Percentiles rank a stretch among this genome's conserved stretches.
Evolutionary conservation across 306 rosid genomes (phyloP).

Genomic region (Cicer arietinum): DNA sequence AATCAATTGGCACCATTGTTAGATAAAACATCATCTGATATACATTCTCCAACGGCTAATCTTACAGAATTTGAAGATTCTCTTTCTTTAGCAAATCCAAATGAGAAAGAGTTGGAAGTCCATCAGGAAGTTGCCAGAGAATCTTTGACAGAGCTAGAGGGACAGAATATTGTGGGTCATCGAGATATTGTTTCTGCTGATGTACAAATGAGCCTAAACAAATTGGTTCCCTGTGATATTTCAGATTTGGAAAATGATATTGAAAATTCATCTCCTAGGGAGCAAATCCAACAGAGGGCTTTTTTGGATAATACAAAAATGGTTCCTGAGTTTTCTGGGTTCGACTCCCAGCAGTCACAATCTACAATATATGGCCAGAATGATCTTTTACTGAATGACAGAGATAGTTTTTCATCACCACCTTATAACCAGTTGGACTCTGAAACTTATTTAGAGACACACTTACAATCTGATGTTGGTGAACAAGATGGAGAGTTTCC

Average conservation of each 20-base stretch:
- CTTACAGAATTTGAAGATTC: conserved; percentile 45
- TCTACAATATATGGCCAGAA: conserved; percentile 44
- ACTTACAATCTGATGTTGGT: conserved; percentile 50
- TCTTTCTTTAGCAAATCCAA: conserved; percentile 47
- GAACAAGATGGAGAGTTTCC: conserved; percentile 46
- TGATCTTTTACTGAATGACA: conserved; percentile 40
- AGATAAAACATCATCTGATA: conserved; percentile 42
- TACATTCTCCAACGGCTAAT: conserved; percentile 46
- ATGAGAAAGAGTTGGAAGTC: conserved; percentile 47
- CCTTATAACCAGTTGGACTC: conserved; percentile 45
- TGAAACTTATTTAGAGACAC: conserved; percentile 48
- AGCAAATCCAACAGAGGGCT: conserved; percentile 40
- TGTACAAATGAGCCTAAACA: conserved; percentile 43
- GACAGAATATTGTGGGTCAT: conserved; percentile 41
- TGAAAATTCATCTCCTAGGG: conserved; percentile 48
- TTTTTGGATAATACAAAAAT: conserved; percentile 44
- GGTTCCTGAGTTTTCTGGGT: conserved; percentile 48
- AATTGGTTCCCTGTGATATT: conserved; percentile 41
- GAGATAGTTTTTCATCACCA: conserved; percentile 46
- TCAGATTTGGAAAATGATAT: conserved; percentile 46
- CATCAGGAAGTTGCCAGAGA: conserved; percentile 53
- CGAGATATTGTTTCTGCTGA: conserved; percentile 47
- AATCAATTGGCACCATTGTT: conserved; percentile 43
- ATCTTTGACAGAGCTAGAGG: conserved; percentile 43
- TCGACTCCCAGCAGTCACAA: conserved; percentile 45